Evolutionary conservation across 805 yeast species (phyloP).

Genomic region (Ogataea trehalophila): DNA sequence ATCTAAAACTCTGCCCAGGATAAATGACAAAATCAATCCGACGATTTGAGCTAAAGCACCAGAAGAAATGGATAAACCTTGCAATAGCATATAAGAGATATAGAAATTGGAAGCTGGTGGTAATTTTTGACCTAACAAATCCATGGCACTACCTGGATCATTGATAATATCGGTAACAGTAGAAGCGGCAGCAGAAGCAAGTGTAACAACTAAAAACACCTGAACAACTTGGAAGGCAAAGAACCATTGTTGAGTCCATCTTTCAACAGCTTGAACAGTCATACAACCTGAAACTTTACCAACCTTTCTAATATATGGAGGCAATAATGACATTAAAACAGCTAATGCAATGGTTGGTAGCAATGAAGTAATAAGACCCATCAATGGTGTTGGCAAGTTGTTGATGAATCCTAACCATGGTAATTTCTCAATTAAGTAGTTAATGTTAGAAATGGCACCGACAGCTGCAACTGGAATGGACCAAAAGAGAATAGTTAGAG

Average conservation of each 20-base stretch:
- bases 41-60: constrained; percentile 73
- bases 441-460: constrained; percentile 86
- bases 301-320: constrained; percentile 72
- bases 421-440: constrained; percentile 63
- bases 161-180: constrained; percentile 64
- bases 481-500: constrained; percentile 80
- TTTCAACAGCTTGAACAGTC: constrained; percentile 67
- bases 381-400: constrained; percentile 61
- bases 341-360: constrained; percentile 81
- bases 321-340: constrained; percentile 79
- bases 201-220: constrained; percentile 78
- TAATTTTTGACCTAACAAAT: constrained; percentile 64
- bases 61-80: constrained; percentile 77
- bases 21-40: constrained; percentile 62
- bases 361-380: constrained; percentile 85
- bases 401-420: constrained; percentile 73
- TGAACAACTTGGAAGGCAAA: constrained; percentile 89
- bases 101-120: constrained; percentile 92
- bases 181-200: constrained; percentile 80
- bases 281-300: constrained; percentile 73
- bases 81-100: constrained; percentile 74
- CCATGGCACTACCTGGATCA: constrained; percentile 69
- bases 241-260: constrained; percentile 82
- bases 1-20: constrained; percentile 69
- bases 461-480: constrained; percentile 97